These are phyloP conservation scores for Ilyonectria sp. DNA, from an alignment of 2,329 filamentous ascomycete genomes.

Conservation along the genomic window DNA sequence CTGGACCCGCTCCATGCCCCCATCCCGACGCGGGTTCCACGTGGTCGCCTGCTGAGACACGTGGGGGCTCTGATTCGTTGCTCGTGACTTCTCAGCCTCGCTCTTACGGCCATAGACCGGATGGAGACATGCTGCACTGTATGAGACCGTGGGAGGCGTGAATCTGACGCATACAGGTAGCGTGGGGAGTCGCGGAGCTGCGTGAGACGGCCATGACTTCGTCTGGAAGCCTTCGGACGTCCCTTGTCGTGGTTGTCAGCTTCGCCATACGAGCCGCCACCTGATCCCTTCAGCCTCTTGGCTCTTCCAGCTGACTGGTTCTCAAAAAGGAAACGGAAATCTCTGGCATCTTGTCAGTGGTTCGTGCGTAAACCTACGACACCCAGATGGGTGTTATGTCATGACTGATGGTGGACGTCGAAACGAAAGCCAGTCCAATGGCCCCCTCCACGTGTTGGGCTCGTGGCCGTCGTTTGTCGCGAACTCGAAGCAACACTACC, in stretches of 20 bases:
- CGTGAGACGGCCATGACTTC: neutral
- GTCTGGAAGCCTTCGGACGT: neutral
- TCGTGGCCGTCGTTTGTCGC: conserved; percentile 35
- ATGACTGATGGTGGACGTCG: conserved; percentile 13
- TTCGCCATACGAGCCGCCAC: neutral
- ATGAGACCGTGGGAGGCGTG: neutral
- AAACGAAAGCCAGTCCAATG: conserved; percentile 39
- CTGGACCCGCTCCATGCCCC: conserved; percentile 34
- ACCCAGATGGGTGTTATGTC: neutral
- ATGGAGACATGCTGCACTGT: neutral
- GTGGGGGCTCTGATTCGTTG: conserved; percentile 51
- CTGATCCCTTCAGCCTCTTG: neutral
- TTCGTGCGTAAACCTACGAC: neutral
- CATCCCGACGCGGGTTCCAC: conserved; percentile 30
- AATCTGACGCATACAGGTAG: neutral
- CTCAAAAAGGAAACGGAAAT: neutral
- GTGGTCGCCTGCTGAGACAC: conserved; percentile 39
- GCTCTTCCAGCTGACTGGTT: neutral
- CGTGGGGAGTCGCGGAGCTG: too few species aligned
- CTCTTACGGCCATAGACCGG: neutral
- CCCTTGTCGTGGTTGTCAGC: neutral
- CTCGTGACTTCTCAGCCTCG: neutral
- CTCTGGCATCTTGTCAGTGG: neutral
- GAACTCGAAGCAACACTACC: conserved; percentile 19
- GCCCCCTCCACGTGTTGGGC: conserved; percentile 43